Percentiles rank a stretch among this genome's conserved stretches.
These are phyloP conservation scores for Mycena indigotica DNA, from an alignment of 768 basidiomycete species.

Conservation along the genomic window DNA sequence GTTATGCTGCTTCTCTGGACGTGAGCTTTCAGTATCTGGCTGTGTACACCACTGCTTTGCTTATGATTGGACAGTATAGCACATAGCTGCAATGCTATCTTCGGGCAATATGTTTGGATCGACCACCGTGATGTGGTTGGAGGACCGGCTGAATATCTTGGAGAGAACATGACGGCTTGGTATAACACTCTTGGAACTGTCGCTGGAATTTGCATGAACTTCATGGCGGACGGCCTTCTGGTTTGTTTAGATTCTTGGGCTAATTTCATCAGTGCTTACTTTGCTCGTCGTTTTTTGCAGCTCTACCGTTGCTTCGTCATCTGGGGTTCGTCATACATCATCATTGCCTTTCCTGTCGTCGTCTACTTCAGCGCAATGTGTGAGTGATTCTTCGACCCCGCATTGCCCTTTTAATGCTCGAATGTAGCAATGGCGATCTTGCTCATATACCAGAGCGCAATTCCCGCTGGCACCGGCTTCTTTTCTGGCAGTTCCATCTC, in stretches of 20 bases:
- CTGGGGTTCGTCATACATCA: conserved; percentile 24
- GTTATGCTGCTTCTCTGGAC: conserved; percentile 35
- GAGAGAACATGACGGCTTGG: conserved; percentile 29
- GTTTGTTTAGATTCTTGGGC: conserved; percentile 26
- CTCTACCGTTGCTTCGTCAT: conserved; percentile 42
- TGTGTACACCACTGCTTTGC: neutral
- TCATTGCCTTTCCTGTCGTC: conserved; percentile 24
- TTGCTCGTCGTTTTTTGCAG: conserved; percentile 26
- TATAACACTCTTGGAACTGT: conserved; percentile 33
- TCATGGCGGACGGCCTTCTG: conserved; percentile 39
- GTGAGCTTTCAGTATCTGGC: neutral
- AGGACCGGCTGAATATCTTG: conserved; percentile 33
- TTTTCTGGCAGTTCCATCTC: conserved; percentile 29
- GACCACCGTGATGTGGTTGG: conserved; percentile 28
- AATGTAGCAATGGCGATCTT: conserved; percentile 32
- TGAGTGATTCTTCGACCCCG: conserved; percentile 2
- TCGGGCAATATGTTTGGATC: conserved; percentile 39
- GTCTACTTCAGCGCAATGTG: conserved; percentile 28
- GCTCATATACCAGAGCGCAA: conserved; percentile 31
- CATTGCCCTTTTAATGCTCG: neutral
- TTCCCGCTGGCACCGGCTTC: conserved; percentile 32
- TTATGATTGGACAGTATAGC: no score
- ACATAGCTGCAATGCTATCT: conserved; percentile 28
- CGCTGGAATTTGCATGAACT: conserved; percentile 31
- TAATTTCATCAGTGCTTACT: neutral